A percentile compares a stretch with the other conserved stretches of the same genome.
phyloP scores from a whole-genome alignment of 441 rosid species.

The Erysimum pusillum region DNA sequence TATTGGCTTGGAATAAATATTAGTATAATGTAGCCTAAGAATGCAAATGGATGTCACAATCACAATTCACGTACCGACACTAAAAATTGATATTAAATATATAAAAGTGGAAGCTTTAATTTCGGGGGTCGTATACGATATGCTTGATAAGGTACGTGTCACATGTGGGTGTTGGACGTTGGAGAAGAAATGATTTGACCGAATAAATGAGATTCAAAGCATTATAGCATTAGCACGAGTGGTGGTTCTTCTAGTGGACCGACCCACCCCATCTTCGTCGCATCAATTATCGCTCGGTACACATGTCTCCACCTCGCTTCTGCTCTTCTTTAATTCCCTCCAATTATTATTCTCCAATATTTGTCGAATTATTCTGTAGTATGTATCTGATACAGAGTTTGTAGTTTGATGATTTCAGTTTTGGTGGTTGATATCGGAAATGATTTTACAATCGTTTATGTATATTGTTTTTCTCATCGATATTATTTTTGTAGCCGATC shows the following conservation, averaged over 20 bases:
- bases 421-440: not conserved
- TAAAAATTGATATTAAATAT: slow-evolving; percentile 2
- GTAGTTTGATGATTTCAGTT: not conserved
- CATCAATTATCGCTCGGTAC: slow-evolving; percentile 43
- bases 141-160: slow-evolving; percentile 49
- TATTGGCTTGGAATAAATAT: not conserved
- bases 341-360: slow-evolving; percentile 10
- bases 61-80: slow-evolving; percentile 40
- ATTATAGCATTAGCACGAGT: slow-evolving; percentile 38
- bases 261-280: slow-evolving; percentile 43
- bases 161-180: slow-evolving; percentile 49
- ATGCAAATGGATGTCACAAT: slow-evolving; percentile 41
- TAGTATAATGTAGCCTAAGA: not conserved
- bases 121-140: slow-evolving; percentile 24
- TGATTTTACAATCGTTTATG: not conserved
- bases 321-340: not conserved
- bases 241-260: slow-evolving; percentile 42
- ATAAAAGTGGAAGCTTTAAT: not conserved
- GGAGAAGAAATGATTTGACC: slow-evolving; percentile 49
- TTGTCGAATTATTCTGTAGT: not conserved
- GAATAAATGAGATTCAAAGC: slow-evolving; percentile 44
- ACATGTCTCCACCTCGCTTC: slow-evolving; percentile 39
- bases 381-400: not conserved
- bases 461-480: not conserved
- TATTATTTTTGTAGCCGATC: not conserved